A percentile compares a stretch with the other conserved stretches of the same genome.
phyloP scores from a whole-genome alignment of 2,329 filamentous ascomycete genomes.

The Ophiocordyceps unilateralis region DNA sequence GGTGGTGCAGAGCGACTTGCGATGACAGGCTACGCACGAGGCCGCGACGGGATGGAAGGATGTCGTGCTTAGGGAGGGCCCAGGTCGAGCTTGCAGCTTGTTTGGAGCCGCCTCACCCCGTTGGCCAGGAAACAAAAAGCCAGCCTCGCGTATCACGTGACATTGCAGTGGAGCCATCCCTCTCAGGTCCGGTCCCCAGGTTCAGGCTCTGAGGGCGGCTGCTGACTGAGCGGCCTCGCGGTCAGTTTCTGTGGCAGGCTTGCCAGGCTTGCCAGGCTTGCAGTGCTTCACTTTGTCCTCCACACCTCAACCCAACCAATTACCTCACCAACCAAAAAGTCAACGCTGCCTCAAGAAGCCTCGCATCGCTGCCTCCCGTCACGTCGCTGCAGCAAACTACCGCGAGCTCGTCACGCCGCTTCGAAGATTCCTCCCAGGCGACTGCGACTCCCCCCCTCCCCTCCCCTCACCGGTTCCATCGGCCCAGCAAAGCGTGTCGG shows the following conservation, averaged over 20 bases:
- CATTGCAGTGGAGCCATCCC: background rate
- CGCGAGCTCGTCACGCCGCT: background rate
- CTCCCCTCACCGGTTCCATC: slow-evolving; percentile 1
- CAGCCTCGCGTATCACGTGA: background rate
- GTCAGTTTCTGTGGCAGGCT: slow-evolving; percentile 14
- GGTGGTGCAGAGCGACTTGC: background rate
- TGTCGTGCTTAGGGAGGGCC: background rate
- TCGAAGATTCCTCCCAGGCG: background rate
- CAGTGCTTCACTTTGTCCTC: slow-evolving; percentile 11
- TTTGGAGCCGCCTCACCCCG: background rate
- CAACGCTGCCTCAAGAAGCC: background rate
- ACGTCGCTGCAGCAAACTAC: background rate
- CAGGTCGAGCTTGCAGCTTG: background rate
- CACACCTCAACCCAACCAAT: slow-evolving; percentile 3
- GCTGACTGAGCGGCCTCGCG: slow-evolving; percentile 6
- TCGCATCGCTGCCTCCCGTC: slow-evolving; percentile 1
- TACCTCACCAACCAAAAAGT: slow-evolving; percentile 2
- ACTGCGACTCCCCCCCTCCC: background rate
- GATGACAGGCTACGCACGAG: background rate
- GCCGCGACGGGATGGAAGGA: background rate
- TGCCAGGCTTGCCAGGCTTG: background rate
- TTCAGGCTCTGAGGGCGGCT: no score
- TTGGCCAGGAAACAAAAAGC: slow-evolving; percentile 9
- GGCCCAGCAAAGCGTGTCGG: background rate
- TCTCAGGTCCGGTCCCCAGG: no score